Conservation (phyloP, 345 rosid genomes). For the Aquilaria malaccensis region DNA sequence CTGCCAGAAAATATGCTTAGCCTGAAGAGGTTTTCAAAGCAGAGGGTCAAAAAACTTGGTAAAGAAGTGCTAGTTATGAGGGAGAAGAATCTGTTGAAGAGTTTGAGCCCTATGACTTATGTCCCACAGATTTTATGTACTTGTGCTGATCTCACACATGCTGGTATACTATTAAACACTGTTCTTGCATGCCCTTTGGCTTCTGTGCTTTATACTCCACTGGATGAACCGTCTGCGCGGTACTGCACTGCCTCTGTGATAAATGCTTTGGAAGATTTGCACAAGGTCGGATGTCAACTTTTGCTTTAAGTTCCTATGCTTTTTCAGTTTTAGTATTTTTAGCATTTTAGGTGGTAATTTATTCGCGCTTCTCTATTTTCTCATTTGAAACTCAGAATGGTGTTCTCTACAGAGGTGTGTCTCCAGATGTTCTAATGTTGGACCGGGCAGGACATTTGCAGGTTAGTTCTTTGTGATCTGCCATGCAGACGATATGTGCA, state of each 20-base stretch:
- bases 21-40: slow-evolving; percentile 84
- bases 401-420: slow-evolving; percentile 81
- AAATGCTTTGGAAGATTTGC: slow-evolving; percentile 70
- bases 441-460: slow-evolving; percentile 72
- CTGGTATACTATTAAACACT: slow-evolving; percentile 64
- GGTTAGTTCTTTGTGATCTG: slow-evolving; percentile 32
- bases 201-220: slow-evolving; percentile 66
- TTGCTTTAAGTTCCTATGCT: slow-evolving; percentile 3
- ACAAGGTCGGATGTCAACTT: slow-evolving; percentile 41
- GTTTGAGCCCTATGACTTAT: slow-evolving; percentile 45
- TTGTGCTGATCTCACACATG: slow-evolving; percentile 52
- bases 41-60: slow-evolving; percentile 65
- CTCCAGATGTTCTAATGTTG: slow-evolving; percentile 81
- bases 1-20: slow-evolving; percentile 53
- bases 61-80: slow-evolving; percentile 81
- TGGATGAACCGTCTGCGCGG: slow-evolving; percentile 66
- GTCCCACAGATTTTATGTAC: slow-evolving; percentile 70
- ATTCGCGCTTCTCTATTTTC: slow-evolving; percentile 6
- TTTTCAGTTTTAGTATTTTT: background rate
- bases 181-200: slow-evolving; percentile 75
- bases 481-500: background rate
- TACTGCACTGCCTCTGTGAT: slow-evolving; percentile 73
- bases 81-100: slow-evolving; percentile 79
- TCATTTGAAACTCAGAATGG: slow-evolving; percentile 49
- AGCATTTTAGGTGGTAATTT: background rate